Base-by-base conservation (phyloP, 108 stramenopile species). In the Nitzschia inconspicua region DNA sequence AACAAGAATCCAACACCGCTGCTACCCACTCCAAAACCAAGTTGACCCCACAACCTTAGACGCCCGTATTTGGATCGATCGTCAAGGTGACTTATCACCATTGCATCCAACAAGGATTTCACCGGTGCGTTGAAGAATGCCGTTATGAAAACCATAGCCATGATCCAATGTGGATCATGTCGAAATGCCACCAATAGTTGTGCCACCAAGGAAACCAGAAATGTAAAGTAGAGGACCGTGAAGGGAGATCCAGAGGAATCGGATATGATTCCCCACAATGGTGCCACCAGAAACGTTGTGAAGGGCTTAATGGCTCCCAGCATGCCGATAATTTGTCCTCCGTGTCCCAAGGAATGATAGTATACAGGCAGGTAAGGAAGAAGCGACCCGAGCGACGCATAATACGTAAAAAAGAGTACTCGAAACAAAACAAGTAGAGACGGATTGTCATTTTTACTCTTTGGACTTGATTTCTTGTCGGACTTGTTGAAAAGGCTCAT, bases 311-410 rank as follows among this genome's bases (percentile, higher is more conserved):
- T 89, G 9, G 95, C 94, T 14, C 97, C 97, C 28, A 97, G 66
- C 50, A 88, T 51, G 22, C 97, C 97, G 65, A 97, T 94, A 32
- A 79, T 72, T 47, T 86, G 82, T 48, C 88, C 85, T 7, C 80
- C 68, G 52, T 93, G 85, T 22, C 93, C 94, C 19, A 97, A 71
- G 22, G 87, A 85, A 72, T 96, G 92, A 72, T 93, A 97, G 68
- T 93, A 97, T 8, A 96, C 93, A 13, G 97, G 97, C 11, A 97
- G 75, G 60, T 95, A 97, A 11, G 97, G 97, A 74, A 97, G 75
- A 9, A 97, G 66, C 20, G 88, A 77, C 5, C 97, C 97, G 24
- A 95, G 68, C 29, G 78, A 82, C 23, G 84, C 89, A 73, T 97
- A 97, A 63, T 93, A 97, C 13, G 88, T 63, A 35, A 97, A 62